Evolutionary conservation across 352 stramenopile species (phyloP), one percentile per base, ranked within the genome.

Genomic region (Plasmopara muralis): DNA sequence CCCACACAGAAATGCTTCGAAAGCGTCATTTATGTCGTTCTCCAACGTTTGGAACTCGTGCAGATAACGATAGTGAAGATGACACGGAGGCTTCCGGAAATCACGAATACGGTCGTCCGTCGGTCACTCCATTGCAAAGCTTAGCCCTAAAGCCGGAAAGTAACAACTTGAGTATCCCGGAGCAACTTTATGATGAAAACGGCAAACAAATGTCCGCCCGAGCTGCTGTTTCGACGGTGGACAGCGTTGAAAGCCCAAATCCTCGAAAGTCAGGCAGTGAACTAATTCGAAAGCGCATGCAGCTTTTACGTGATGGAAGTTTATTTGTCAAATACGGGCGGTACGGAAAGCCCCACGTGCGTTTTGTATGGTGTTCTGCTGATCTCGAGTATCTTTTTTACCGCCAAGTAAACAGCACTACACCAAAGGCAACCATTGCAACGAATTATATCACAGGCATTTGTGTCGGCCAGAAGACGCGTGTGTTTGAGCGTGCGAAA

Each of bases 261-360:
- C 28, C 44, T 12, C 29, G 49, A 25, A 55, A 72, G 25, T 72
- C 68, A 6, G 63, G 65, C 28, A 84, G 70, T 13, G 80, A 88
- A 33, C 50, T 73, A 43, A 85, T 90, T 47, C 71, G 77, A 4
- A 70, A 72, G 15, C 74, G 76, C 14, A 84, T 88, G 70, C 76
- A 89, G 38, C 45, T 91, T 31, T 68, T 91, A 28, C 76, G 79
- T 38, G 80, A 65, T 53, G 81, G 81, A 15, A 84, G 70, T 28
- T 56, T 91, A 20, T 91, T 91, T 31, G 73, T 91, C 29, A 91
- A 91, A 42, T 86, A 89, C 45, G 78, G 81, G 0, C 77, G 81
- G 14, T 86, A 64, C 42, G 81, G 81, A 30, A 86, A 80, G 43
- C 81, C 81, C 0, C 81, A 91, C 48, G 78, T 87, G 30, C 75